Evolutionary conservation across 1,139 yeast species (phyloP).

Genomic region (Candida freyschussii): DNA sequence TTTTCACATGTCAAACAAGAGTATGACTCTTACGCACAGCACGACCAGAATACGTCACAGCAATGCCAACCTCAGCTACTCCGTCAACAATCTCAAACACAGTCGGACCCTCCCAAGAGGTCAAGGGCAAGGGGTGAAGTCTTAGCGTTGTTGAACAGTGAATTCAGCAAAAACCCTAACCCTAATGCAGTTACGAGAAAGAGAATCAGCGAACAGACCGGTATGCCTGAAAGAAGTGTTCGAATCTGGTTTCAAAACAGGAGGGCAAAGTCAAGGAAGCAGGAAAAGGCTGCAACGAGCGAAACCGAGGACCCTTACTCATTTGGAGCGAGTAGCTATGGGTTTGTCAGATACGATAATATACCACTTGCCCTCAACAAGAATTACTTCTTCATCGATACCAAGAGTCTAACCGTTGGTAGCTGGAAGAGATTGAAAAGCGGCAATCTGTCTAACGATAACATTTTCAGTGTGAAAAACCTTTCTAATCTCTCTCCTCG

Average conservation of each 20-base stretch:
- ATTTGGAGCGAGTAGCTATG: constrained; percentile 8
- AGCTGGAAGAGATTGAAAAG: constrained; percentile 74
- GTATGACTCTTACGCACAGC: too few relatives aligned
- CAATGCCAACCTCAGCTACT: constrained; percentile 3
- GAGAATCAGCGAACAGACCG: constrained; percentile 67
- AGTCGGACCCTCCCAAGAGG: constrained; percentile 27
- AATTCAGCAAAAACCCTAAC: constrained; percentile 68
- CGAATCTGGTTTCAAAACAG: constrained; percentile 95
- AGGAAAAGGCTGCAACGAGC: constrained; percentile 45
- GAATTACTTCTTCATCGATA: constrained; percentile 63
- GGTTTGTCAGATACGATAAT: constrained; percentile 28
- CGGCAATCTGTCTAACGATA: constrained; percentile 43
- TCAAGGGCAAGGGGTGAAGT: constrained; percentile 84
- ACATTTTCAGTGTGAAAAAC: constrained; percentile 35
- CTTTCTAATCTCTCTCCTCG: constrained; percentile 63
- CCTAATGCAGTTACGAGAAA: constrained; percentile 66
- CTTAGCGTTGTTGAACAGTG: constrained; percentile 59
- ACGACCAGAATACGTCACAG: too few relatives aligned
- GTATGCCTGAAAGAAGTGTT: constrained; percentile 88
- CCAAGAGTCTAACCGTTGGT: constrained; percentile 65
- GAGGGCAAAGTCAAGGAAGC: constrained; percentile 64
- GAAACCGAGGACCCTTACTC: constrained; percentile 31
- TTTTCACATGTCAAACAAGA: too few relatives aligned
- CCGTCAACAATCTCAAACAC: background rate
- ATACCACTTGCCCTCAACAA: constrained; percentile 57